Base-by-base conservation (phyloP, 345 rosid genomes). In the Pugionium dolabratum region DNA sequence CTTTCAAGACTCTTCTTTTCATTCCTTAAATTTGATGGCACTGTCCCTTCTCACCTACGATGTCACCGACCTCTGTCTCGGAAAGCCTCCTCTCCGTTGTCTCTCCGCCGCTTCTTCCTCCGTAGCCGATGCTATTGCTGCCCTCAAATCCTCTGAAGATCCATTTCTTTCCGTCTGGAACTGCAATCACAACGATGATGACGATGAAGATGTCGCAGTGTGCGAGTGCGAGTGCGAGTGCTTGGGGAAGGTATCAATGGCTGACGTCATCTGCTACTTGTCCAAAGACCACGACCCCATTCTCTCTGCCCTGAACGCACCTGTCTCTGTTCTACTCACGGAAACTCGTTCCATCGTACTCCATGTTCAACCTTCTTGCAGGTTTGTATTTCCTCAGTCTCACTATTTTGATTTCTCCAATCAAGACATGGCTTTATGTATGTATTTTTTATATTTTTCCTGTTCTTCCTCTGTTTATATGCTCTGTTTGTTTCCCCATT, bases 41-140 rank as follows among this genome's bases (percentile, higher is more conserved):
- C 77, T 74, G 77, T 82, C 86, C 47, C 74, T 89, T 41, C 79
- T 82, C 64, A 70, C 83, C 0, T 81, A 74, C 31, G 82, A 82
- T 58, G 78, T 93, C 62, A 81, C 97, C 49, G 98, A 89, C 76
- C 93, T 93, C 79, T 93, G 97, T 75, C 86, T 93, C 27, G 98
- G 96, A 57, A 93, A 93, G 77, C 98, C 97, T 31, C 83, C 96
- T 7, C 81, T 93, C 75, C 83, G 74, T 80, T 78, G 84, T 39
- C 85, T 93, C 47, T 49, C 96, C 7, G 54, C 69, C 54, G 27
- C 76, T 60, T 79, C 86, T 6, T 77, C 88, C 71, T 77, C 96
- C 60, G 80, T 91, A 28, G 83, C 75, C 11, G 90, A 85, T 67
- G 92, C 90, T 4, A 64, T 92, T 26, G 57, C 79, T 40, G 84